These are phyloP conservation scores for Pseudopyrenochaeta lycopersici DNA, from an alignment of 2,329 filamentous ascomycete species.

Conservation along the genomic window DNA sequence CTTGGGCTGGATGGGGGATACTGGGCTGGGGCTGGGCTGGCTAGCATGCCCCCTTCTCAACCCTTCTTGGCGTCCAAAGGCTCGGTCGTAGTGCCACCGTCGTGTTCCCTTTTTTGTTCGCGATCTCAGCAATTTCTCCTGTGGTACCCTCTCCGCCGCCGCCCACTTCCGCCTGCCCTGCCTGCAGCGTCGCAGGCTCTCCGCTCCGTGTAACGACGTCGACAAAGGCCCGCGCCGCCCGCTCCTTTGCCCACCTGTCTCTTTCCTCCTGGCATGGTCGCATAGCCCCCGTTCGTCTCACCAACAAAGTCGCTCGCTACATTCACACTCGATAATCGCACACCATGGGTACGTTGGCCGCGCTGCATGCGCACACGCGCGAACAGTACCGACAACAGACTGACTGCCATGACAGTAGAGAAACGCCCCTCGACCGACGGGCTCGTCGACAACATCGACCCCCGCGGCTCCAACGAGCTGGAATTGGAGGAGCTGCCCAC, in stretches of 20 bases:
- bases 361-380: background rate
- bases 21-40: background rate
- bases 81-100: background rate
- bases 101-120: background rate
- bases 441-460: slow-evolving; percentile 49
- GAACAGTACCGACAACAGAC: slow-evolving; percentile 1
- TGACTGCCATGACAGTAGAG: slow-evolving; percentile 42
- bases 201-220: slow-evolving; percentile 2
- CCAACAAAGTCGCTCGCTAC: slow-evolving; percentile 34
- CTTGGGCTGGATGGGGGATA: background rate
- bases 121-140: background rate
- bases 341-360: slow-evolving; percentile 37
- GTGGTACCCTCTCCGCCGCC: background rate
- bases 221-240: slow-evolving; percentile 19
- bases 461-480: slow-evolving; percentile 43
- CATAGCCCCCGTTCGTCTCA: slow-evolving; percentile 27
- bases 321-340: slow-evolving; percentile 12
- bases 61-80: background rate
- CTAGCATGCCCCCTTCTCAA: slow-evolving; percentile 1
- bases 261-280: slow-evolving; percentile 33
- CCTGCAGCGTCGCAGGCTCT: background rate
- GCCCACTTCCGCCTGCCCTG: background rate
- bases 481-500: slow-evolving; percentile 47
- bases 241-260: slow-evolving; percentile 22
- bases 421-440: slow-evolving; percentile 50